These are phyloP conservation scores for Halteria grandinella DNA, from an alignment of 73 alveolate genomes.

Conservation along the genomic window DNA sequence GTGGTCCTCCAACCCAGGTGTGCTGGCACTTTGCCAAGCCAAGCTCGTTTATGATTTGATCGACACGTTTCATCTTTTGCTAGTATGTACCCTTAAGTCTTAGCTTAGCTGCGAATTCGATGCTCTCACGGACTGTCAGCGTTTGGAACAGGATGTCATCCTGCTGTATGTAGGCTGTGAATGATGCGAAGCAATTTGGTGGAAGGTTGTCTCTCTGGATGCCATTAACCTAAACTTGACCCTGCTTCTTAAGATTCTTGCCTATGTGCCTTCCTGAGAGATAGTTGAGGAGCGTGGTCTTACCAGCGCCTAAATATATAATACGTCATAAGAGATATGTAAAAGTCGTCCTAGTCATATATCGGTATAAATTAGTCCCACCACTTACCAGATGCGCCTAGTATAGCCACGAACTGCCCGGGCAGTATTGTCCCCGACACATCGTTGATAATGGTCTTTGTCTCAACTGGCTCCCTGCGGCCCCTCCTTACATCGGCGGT, in stretches of 20 bases:
- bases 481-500: slow-evolving; percentile 10
- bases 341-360: neutral
- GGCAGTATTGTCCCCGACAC: slow-evolving; percentile 63
- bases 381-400: slow-evolving; percentile 75
- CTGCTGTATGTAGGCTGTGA: slow-evolving; percentile 67
- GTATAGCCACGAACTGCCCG: slow-evolving; percentile 68
- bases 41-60: slow-evolving; percentile 70
- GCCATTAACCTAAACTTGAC: slow-evolving; percentile 43
- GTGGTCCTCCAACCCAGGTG: slow-evolving; percentile 80
- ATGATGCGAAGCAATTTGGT: slow-evolving; percentile 41
- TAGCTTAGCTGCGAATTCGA: slow-evolving; percentile 71
- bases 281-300: slow-evolving; percentile 64
- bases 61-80: slow-evolving; percentile 69
- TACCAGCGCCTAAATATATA: slow-evolving; percentile 49
- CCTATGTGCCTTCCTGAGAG: slow-evolving; percentile 57
- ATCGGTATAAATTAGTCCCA: neutral
- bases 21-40: slow-evolving; percentile 79
- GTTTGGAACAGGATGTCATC: no score
- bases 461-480: slow-evolving; percentile 28
- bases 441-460: slow-evolving; percentile 53
- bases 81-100: slow-evolving; percentile 54
- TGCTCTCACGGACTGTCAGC: slow-evolving; percentile 59
- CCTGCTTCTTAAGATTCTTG: slow-evolving; percentile 49
- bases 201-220: slow-evolving; percentile 50
- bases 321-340: no score